Evolutionary conservation across 2,329 filamentous ascomycete species (phyloP), one percentile per base, ranked within the genome.

Genomic region (Drechslerella dactyloides): DNA sequence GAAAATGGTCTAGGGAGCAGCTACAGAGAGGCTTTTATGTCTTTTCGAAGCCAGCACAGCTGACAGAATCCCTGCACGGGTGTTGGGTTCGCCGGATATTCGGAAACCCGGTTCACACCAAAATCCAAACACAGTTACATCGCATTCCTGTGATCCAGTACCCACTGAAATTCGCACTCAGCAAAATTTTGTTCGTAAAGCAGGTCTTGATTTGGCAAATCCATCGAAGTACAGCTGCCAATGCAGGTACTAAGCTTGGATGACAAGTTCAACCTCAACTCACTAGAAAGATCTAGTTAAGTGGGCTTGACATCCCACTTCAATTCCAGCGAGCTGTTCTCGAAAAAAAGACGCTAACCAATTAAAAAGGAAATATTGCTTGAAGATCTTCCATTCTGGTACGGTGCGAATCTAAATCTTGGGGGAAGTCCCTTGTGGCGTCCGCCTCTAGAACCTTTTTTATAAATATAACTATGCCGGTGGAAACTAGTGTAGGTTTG

Each of bases 101-200:
- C 55, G 42, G 33, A 42, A 72, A 54, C 46, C 68, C 68, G 68
- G 55, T 21, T 52, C 44, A 40, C 33, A 57, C 33, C 37, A 52
- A 53, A 33, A 33, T n/a, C 40, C 40, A 17, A n/a, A 17, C 13
- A 17, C 15, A n/a, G n/a, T n/a, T 10, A n/a, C n/a, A 7, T 44
- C 40, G n/a, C 40, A 44, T 7, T 44, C 40, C 17, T 44, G 40
- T 5, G 5, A 44, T n/a, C 4, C 17, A 5, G 40, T 17, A 63
- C 54, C 53, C 63, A 33, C 30, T 58, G 46, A 11, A 24, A 58
- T 63, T 58, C 27, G 58, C 52, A 54, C 35, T n/a, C 40, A 44
- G 40, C n/a, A 7, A 37, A 37, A 7, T 37, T 15, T 37, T 37
- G 13, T 48, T 48, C 44, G 44, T 48, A 23, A 48, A 21, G 11